Conservation (phyloP, 176 grass and related monocot species). For the Cenchrus purpureus region DNA sequence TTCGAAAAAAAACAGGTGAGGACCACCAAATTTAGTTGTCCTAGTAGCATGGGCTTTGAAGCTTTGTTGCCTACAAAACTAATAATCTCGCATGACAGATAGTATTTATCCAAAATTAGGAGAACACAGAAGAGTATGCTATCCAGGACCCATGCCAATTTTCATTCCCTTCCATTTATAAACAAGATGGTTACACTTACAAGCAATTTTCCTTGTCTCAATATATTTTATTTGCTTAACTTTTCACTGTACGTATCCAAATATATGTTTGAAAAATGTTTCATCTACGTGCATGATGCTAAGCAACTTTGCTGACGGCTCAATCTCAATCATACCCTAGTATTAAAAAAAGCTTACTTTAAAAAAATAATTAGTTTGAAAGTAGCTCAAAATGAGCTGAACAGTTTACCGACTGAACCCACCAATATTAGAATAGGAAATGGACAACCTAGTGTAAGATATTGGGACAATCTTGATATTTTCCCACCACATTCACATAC, state of each 20-base stretch:
- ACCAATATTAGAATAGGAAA: too few relatives aligned
- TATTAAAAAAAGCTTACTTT: not conserved
- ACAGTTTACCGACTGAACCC: not conserved
- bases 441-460: too few relatives aligned
- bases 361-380: constrained; percentile 3
- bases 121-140: not conserved
- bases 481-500: too few relatives aligned
- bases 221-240: not conserved
- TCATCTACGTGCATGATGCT: too few relatives aligned
- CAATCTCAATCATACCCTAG: not conserved
- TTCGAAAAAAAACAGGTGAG: not conserved
- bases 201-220: not conserved
- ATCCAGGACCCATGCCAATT: not conserved
- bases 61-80: not conserved
- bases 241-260: not conserved
- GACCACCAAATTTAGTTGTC: not conserved
- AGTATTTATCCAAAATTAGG: not conserved
- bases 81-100: not conserved
- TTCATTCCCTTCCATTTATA: not conserved
- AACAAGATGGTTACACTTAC: not conserved
- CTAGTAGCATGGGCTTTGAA: not conserved
- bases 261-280: not conserved
- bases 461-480: too few relatives aligned
- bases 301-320: not conserved
- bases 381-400: not conserved